These are phyloP conservation scores for Plasmodium yoelii DNA, from an alignment of 169 alveolate genomes.

Conservation along the genomic window DNA sequence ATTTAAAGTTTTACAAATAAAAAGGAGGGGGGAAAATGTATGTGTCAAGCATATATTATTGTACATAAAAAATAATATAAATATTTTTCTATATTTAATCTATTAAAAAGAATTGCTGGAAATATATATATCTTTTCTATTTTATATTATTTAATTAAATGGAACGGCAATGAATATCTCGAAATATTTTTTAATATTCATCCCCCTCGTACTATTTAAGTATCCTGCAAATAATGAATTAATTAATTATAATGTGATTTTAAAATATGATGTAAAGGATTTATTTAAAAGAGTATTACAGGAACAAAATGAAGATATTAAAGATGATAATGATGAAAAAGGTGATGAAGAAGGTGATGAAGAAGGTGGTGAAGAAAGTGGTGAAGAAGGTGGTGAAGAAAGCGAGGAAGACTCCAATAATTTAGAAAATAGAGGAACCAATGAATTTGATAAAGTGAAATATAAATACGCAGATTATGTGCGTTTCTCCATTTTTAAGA, in stretches of 20 bases:
- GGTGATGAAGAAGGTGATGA: constrained; percentile 17
- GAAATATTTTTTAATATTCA: constrained; percentile 26
- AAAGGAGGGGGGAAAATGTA: too few relatives aligned
- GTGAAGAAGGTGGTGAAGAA: constrained; percentile 19
- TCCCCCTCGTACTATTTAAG: constrained; percentile 23
- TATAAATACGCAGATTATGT: constrained; percentile 67
- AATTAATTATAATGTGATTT: background rate
- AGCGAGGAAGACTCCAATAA: constrained; percentile 28
- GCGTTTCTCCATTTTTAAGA: constrained; percentile 32
- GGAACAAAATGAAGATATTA: background rate
- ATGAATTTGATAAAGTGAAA: constrained; percentile 67
- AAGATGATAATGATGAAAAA: constrained; percentile 1
- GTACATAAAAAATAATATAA: too few relatives aligned
- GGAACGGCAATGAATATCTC: constrained; percentile 68
- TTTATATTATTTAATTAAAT: constrained; percentile 43
- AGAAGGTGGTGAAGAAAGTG: constrained; percentile 8
- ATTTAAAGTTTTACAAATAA: too few relatives aligned
- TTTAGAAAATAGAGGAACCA: constrained; percentile 26
- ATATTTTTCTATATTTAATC: too few relatives aligned
- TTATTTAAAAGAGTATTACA: constrained; percentile 11
- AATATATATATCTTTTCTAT: background rate
- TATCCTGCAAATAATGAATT: constrained; percentile 8
- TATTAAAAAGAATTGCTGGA: too few relatives aligned
- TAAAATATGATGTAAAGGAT: constrained; percentile 13
- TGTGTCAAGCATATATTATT: too few relatives aligned